Base-by-base conservation (phyloP, 257 asterid genomes). In the Cinchona pubescens region DNA sequence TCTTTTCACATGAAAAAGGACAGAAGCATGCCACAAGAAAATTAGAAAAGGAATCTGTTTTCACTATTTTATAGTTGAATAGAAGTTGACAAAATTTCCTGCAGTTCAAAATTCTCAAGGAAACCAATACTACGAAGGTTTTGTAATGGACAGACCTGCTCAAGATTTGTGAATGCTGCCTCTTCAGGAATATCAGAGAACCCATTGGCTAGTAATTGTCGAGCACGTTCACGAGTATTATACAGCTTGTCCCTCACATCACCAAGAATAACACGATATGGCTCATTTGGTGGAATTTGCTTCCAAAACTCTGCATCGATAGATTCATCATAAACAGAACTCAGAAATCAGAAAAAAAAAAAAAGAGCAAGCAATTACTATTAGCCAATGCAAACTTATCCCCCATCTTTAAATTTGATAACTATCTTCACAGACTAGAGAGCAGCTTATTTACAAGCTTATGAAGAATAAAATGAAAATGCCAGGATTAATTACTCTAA, bases 201-300 rank as follows among this genome's bases (percentile, higher is more conserved):
- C 70, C 96, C 98, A 73, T 73, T 80, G 37, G 95, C 70, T 55
- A 94, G 85, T 65, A 92, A 67, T 65, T 94, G 98, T 61, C 98
- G 93, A 73, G 97, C 87, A n/a, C 92, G 96, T 78, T 94, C 98
- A 64, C 97, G 94, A 42, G 97, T 94, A 75, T 90, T 86, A 69
- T 92, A 94, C 75, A 92, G 88, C 87, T 86, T 92, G 83, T 94
- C 98, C 86, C 98, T 89, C 82, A 94, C 94, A n/a, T 89, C 94
- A 64, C 94, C 96, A 49, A 94, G 97, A 78, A 94, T 88, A 51
- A 94, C 94, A 77, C 98, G 97, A 74, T 94, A 94, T 32, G 98
- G 98, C 85, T 94, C 97, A 25, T 85, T 94, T 12, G 88, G 78
- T 4, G 98, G 97, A 77, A 94, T 79, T 86, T 87, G 89, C 88